Base-by-base conservation (phyloP, 1,284 basidiomycete genomes). In the Sporisorium graminicola region DNA sequence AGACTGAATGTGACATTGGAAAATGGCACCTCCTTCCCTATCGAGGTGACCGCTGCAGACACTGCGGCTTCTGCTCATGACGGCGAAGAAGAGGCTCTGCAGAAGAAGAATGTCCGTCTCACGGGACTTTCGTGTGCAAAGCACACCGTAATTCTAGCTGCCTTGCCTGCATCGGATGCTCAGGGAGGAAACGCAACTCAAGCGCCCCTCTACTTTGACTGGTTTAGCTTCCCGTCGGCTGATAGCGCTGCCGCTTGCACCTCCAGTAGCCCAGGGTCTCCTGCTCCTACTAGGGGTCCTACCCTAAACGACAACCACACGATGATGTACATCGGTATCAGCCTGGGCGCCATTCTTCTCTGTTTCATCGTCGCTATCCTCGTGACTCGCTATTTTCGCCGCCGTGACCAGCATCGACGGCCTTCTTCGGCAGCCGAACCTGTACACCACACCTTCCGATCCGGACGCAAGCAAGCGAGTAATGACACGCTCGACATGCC, bases 31-130 rank as follows among this genome's bases (percentile, higher is more conserved):
- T 49, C 43, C 9, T 51, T 50, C n/a, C 56, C 59, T 0, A 29
- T 72, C 18, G 7, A 43, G 22, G 42, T 72, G 10, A 58, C 55
- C 9, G 12, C 63, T 3, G 31, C 24, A 1, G 68, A 71, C 20
- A 62, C 68, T 0, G 24, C 44, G 4, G 53, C 54, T 5, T 57
- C 62, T 12, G 54, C 54, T 14, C 68, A 58, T 0, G 31, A 46
- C 16, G 49, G 44, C 14, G 31, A 61, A 18, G 55, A 51, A 6
- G 46, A 52, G 9, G 58, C 59, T 3, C 27, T 62, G 31, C 69
- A 72, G 62, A 71, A 54, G 29, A 71, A 61, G 29, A 13, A 50
- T 13, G 58, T 66, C 7, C 63, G 31, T 9, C 40, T 72, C 10
- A 40, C 31, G 4, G 55, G 52, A 0, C 55, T 72, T 6, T 9